Percentiles rank a stretch among this genome's conserved stretches.
These are phyloP conservation scores for Pichia phayaonensis DNA, from an alignment of 805 yeast genomes.

Conservation along the genomic window DNA sequence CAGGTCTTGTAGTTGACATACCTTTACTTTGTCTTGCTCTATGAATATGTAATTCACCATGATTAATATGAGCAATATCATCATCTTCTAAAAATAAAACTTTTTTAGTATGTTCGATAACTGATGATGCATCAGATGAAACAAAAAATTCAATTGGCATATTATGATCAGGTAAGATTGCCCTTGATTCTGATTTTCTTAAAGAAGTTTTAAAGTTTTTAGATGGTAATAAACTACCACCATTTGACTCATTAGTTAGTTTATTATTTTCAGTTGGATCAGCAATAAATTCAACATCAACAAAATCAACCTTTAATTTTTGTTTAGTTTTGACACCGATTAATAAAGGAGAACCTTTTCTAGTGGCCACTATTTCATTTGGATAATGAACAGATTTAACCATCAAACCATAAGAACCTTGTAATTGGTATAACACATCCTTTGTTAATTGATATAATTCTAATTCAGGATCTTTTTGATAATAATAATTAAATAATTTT, in stretches of 20 bases:
- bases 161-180: constrained; percentile 90
- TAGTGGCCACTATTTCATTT: constrained; percentile 91
- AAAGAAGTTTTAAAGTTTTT: constrained; percentile 15
- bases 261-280: constrained; percentile 32
- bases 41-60: constrained; percentile 97
- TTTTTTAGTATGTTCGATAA: constrained; percentile 93
- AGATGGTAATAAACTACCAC: constrained; percentile 12
- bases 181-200: constrained; percentile 64
- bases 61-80: constrained; percentile 96
- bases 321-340: constrained; percentile 96
- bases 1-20: constrained; percentile 89
- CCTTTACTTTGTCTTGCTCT: constrained; percentile 85
- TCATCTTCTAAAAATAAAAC: constrained; percentile 95
- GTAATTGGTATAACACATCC: constrained; percentile 84
- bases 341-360: constrained; percentile 96
- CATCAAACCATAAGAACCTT: constrained; percentile 95
- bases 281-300: constrained; percentile 89
- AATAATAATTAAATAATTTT: constrained; percentile 83
- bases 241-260: constrained; percentile 25
- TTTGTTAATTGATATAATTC: constrained; percentile 92
- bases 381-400: constrained; percentile 91
- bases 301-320: constrained; percentile 94
- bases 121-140: constrained; percentile 96
- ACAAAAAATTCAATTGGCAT: constrained; percentile 89
- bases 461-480: constrained; percentile 67